Evolutionary conservation across 805 yeast species (phyloP).

Genomic region (Starmera caribaea): DNA sequence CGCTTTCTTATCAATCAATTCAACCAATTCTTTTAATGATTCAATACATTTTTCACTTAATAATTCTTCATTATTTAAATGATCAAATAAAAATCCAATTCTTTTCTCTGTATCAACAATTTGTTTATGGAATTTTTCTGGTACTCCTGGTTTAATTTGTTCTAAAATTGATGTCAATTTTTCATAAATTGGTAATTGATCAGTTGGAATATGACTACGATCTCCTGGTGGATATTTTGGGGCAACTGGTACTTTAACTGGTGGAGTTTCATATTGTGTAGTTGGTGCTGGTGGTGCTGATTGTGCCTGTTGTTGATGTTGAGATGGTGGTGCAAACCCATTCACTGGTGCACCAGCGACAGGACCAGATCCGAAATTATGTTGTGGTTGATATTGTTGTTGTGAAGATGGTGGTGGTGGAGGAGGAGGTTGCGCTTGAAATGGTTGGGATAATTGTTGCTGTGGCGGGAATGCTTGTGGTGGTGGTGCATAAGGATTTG

Average conservation of each 20-base stretch:
- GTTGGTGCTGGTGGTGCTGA: slow-evolving; percentile 18
- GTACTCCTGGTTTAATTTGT: slow-evolving; percentile 61
- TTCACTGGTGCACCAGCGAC: slow-evolving; percentile 18
- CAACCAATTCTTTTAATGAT: slow-evolving; percentile 41
- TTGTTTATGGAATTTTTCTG: slow-evolving; percentile 65
- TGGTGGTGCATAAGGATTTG: slow-evolving; percentile 24
- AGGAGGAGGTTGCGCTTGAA: slow-evolving; percentile 16
- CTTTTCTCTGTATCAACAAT: slow-evolving; percentile 77
- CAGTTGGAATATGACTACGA: slow-evolving; percentile 54
- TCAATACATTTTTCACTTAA: slow-evolving; percentile 47
- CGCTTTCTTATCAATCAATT: slow-evolving; percentile 42
- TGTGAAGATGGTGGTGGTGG: slow-evolving; percentile 15
- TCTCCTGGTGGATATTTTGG: slow-evolving; percentile 50
- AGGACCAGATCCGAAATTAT: too few relatives aligned
- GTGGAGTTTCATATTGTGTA: slow-evolving; percentile 4
- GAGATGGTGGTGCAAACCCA: slow-evolving; percentile 26
- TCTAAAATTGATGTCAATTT: slow-evolving; percentile 44
- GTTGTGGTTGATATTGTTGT: too few relatives aligned
- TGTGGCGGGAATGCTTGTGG: slow-evolving; percentile 4
- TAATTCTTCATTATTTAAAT: slow-evolving; percentile 63
- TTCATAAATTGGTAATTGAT: slow-evolving; percentile 48
- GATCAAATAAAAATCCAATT: slow-evolving; percentile 64
- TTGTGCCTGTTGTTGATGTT: slow-evolving; percentile 7
- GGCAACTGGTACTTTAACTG: slow-evolving; percentile 8
- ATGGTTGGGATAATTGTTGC: slow-evolving; percentile 7